Percentiles rank a stretch among this genome's conserved stretches.
These are phyloP conservation scores for Circinella minor DNA, from an alignment of 371 early-diverging fungal species.

Conservation along the genomic window DNA sequence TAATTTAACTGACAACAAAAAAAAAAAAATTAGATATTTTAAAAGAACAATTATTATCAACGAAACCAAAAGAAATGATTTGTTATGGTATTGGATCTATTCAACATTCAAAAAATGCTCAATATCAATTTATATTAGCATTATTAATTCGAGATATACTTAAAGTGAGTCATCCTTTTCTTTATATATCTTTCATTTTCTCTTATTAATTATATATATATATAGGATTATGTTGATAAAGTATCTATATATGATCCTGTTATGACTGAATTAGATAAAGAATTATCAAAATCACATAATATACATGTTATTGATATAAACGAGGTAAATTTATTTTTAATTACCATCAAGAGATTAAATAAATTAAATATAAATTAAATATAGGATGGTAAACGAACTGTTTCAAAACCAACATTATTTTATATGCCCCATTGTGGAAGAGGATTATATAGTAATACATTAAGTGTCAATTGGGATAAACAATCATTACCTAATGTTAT, in stretches of 20 bases:
- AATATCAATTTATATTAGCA: conserved; percentile 62
- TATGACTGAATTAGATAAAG: conserved; percentile 60
- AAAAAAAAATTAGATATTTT: conserved; percentile 20
- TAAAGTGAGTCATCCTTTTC: conserved; percentile 32
- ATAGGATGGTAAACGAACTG: conserved; percentile 32
- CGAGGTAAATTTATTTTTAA: conserved; percentile 34
- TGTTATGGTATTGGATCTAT: conserved; percentile 74
- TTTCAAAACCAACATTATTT: conserved; percentile 51
- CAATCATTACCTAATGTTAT: conserved; percentile 37
- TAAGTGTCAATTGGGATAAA: conserved; percentile 62
- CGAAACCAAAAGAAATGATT: conserved; percentile 47
- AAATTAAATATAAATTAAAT: not conserved
- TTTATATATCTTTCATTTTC: not conserved
- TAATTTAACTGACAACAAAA: not conserved
- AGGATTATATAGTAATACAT: conserved; percentile 63
- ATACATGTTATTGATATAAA: conserved; percentile 47
- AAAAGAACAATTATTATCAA: conserved; percentile 27
- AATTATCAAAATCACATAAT: conserved; percentile 40
- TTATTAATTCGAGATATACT: conserved; percentile 52
- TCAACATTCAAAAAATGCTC: conserved; percentile 58
- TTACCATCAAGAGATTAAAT: not conserved
- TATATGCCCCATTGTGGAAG: conserved; percentile 81
- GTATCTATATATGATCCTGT: conserved; percentile 69
- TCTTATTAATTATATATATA: not conserved
- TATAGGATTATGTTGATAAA: conserved; percentile 25